Base-by-base conservation (phyloP, 306 rosid species). In the Vicia sativa region DNA sequence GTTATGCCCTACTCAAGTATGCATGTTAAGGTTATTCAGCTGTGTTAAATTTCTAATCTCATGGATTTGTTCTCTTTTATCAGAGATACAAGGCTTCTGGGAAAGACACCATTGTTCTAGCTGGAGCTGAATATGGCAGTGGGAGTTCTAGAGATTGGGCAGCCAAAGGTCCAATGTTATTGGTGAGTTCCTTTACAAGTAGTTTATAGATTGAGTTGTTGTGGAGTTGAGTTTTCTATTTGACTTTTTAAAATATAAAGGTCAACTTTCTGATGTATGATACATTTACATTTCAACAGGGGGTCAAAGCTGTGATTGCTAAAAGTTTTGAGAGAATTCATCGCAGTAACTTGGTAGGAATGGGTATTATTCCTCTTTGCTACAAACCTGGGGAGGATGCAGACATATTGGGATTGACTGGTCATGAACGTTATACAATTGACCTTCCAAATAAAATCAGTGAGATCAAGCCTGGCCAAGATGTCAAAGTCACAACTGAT, bases 121-220 rank as follows among this genome's bases (percentile, higher is more conserved):
- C 98, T 60, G 96, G 96, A 63, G 96, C 93, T 2, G 96, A 92
- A 81, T 90, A 92, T 72, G 96, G 98, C 14, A 92, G 91, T 21
- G 93, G 96, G 77, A 92, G 98, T 81, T 92, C 96, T 50, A 76
- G 96, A 54, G 96, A 92, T 78, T 92, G 96, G 96, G 96, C 98
- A 11, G 98, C 96, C 54, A 92, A 92, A 91, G 96, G 98, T 56
- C 98, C 96, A 66, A 90, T 93, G 98, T 78, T 93, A 67, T 77
- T 90, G 89, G 96, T 93, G 71, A 83, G 87, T 78, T 62, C 68
- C 62, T 42, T 23, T 74, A 46, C 57, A 10, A 38, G 34, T n/a
- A n/a, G n/a, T n/a, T n/a, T n/a, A n/a, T n/a, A n/a, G n/a, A n/a
- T n/a, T n/a, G n/a, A n/a, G n/a, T n/a, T n/a, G n/a, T 23, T 28